A percentile compares a stretch with the other conserved stretches of the same genome.
Evolutionary conservation across 805 yeast species (phyloP).

Genomic region (Hanseniaspora opuntiae): DNA sequence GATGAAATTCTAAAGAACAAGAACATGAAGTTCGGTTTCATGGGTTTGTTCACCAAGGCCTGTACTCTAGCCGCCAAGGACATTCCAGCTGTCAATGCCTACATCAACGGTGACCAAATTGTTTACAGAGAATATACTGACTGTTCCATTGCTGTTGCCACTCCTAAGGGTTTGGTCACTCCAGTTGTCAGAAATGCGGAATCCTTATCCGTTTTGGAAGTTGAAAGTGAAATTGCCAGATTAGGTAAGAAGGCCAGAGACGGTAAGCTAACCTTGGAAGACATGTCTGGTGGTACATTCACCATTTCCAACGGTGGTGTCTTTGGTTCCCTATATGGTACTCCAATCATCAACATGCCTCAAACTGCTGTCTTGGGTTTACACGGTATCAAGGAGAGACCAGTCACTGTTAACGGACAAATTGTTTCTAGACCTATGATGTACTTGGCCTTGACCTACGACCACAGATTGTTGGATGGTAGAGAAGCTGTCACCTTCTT

Average conservation of each 20-base stretch:
- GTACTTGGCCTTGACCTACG: slow-evolving; percentile 97
- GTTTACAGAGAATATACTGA: slow-evolving; percentile 94
- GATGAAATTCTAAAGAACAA: slow-evolving; percentile 90
- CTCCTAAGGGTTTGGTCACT: slow-evolving; percentile 97
- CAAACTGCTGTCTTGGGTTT: slow-evolving; percentile 96
- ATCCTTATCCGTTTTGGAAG: slow-evolving; percentile 71
- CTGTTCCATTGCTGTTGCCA: slow-evolving; percentile 92
- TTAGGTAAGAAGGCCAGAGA: slow-evolving; percentile 92
- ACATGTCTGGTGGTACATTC: slow-evolving; percentile 98
- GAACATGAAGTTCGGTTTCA: slow-evolving; percentile 92
- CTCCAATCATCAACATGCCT: slow-evolving; percentile 96
- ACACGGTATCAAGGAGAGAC: slow-evolving; percentile 95
- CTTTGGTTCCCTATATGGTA: slow-evolving; percentile 92
- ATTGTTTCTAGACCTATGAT: slow-evolving; percentile 97
- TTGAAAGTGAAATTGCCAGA: slow-evolving; percentile 70
- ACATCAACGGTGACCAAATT: slow-evolving; percentile 86
- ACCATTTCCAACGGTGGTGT: slow-evolving; percentile 99
- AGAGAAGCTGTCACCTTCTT: slow-evolving; percentile 97
- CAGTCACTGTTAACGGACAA: slow-evolving; percentile 91
- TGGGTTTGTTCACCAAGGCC: slow-evolving; percentile 97
- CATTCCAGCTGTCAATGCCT: slow-evolving; percentile 87
- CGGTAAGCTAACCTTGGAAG: slow-evolving; percentile 89
- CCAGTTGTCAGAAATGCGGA: slow-evolving; percentile 97
- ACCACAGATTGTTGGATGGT: slow-evolving; percentile 95
- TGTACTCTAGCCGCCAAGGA: slow-evolving; percentile 84